Evolutionary conservation across 306 rosid species (phyloP).

Genomic region (Benincasa hispida): DNA sequence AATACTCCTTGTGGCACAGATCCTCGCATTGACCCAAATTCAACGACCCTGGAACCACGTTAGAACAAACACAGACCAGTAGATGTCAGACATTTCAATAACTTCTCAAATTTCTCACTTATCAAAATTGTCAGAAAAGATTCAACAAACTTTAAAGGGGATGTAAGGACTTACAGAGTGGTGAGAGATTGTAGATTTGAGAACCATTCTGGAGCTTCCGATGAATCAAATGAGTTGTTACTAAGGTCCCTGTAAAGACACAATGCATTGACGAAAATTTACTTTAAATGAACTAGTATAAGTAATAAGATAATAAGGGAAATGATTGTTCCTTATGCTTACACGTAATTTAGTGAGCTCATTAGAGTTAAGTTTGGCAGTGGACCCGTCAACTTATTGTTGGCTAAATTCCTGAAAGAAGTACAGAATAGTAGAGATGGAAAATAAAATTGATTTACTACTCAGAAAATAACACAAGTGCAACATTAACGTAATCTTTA

Average conservation of each 20-base stretch:
- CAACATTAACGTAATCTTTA: background rate
- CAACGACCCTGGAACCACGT: constrained; percentile 39
- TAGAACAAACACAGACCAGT: background rate
- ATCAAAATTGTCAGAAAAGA: background rate
- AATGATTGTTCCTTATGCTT: constrained; percentile 19
- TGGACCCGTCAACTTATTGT: constrained; percentile 46
- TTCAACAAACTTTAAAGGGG: background rate
- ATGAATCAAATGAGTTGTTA: constrained; percentile 57
- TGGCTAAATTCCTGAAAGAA: constrained; percentile 61
- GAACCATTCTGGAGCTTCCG: constrained; percentile 74
- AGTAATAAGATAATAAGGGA: background rate
- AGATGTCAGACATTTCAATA: background rate
- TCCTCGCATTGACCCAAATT: constrained; percentile 70
- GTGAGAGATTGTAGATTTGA: constrained; percentile 49
- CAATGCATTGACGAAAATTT: background rate
- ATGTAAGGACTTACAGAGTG: constrained; percentile 56
- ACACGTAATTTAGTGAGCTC: constrained; percentile 65
- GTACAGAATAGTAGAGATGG: constrained; percentile 3
- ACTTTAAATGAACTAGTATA: constrained; percentile 1
- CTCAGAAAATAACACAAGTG: background rate
- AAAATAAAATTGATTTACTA: background rate
- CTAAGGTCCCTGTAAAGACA: constrained; percentile 62
- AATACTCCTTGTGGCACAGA: constrained; percentile 54
- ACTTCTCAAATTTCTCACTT: background rate
- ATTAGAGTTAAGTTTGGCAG: constrained; percentile 61